Evolutionary conservation across 306 rosid species (phyloP).

Genomic region (Cucurbita moschata): DNA sequence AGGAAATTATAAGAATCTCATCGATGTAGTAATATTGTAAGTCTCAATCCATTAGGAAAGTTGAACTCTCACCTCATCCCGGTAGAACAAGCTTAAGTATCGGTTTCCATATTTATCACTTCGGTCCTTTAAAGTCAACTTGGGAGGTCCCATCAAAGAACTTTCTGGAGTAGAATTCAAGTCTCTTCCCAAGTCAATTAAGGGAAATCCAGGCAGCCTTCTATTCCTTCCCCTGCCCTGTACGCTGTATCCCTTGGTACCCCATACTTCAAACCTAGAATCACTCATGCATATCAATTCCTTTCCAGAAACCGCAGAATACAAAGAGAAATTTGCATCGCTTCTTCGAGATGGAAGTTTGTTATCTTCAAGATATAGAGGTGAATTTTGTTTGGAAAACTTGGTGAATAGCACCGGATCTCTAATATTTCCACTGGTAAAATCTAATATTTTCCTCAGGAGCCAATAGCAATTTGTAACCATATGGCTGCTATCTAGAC

Average conservation of each 20-base stretch:
- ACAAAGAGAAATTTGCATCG: conserved; percentile 70
- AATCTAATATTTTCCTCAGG: conserved; percentile 64
- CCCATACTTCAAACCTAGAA: conserved; percentile 79
- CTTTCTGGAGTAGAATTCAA: conserved; percentile 32
- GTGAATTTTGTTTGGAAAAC: conserved; percentile 36
- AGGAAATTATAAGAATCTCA: neutral
- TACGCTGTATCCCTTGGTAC: conserved; percentile 63
- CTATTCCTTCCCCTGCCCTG: conserved; percentile 77
- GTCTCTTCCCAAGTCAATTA: conserved; percentile 49
- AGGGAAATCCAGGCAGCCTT: conserved; percentile 69
- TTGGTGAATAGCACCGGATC: conserved; percentile 74
- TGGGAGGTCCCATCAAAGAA: conserved; percentile 17
- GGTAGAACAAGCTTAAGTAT: conserved; percentile 55
- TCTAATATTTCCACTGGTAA: conserved; percentile 46
- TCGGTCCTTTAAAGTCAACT: conserved; percentile 14
- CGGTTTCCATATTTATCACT: conserved; percentile 38
- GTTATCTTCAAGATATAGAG: conserved; percentile 48
- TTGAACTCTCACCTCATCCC: conserved; percentile 58
- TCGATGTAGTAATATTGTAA: neutral
- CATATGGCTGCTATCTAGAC: conserved; percentile 97
- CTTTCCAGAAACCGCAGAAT: conserved; percentile 67
- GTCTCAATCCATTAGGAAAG: neutral
- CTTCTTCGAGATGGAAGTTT: conserved; percentile 85
- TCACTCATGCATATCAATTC: conserved; percentile 65
- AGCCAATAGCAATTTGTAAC: conserved; percentile 85